phyloP scores from a whole-genome alignment of 1,284 basidiomycete genomes.

The Marasmius sp. region DNA sequence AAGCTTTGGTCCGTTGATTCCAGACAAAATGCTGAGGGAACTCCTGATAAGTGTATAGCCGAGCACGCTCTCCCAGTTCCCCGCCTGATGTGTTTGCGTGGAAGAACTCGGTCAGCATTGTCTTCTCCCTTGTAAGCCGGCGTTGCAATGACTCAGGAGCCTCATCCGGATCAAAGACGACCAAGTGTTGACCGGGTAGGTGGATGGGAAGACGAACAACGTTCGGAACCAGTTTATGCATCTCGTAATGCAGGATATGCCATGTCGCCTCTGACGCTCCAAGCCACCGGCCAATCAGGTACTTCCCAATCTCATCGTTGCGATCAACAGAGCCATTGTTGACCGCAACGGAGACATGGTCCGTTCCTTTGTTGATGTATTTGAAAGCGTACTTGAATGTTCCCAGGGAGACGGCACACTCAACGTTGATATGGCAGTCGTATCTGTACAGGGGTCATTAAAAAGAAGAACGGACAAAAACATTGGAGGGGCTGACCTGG shows the following conservation, averaged over 20 bases:
- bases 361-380: conserved; percentile 43
- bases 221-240: conserved; percentile 33
- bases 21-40: conserved; percentile 33
- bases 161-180: conserved; percentile 33
- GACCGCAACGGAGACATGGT: conserved; percentile 25
- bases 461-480: background rate
- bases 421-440: conserved; percentile 50
- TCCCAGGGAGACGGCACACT: conserved; percentile 15
- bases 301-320: conserved; percentile 33
- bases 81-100: conserved; percentile 33
- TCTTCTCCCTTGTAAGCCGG: conserved; percentile 23
- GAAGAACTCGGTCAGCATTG: conserved; percentile 41
- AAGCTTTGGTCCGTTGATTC: conserved; percentile 14
- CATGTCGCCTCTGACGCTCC: conserved; percentile 28
- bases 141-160: conserved; percentile 23
- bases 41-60: conserved; percentile 38
- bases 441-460: conserved; percentile 19
- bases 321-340: too few species aligned
- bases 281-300: conserved; percentile 32
- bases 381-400: conserved; percentile 42
- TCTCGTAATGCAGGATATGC: conserved; percentile 31
- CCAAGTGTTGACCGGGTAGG: conserved; percentile 32
- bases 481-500: background rate
- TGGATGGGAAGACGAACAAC: conserved; percentile 40
- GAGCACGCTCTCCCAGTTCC: conserved; percentile 24